Conservation (phyloP, 495 filamentous ascomycete species). For the Tetracladium marchalianum region DNA sequence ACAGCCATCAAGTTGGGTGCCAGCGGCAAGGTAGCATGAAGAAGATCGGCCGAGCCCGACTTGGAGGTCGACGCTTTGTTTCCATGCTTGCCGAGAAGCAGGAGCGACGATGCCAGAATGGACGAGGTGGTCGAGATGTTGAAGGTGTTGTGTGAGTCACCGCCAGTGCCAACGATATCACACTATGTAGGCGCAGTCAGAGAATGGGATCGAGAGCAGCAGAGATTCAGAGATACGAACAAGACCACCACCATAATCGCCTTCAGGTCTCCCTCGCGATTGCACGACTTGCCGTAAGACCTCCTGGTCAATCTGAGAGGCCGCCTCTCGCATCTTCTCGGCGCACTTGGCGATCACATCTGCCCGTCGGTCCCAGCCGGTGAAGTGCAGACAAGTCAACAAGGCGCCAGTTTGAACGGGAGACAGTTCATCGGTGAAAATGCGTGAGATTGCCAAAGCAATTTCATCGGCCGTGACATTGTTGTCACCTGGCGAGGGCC, state of each 20-base stretch:
- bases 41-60: conserved; percentile 89
- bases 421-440: conserved; percentile 78
- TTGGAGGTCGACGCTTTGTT: conserved; percentile 93
- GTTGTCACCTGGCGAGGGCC: conserved; percentile 45
- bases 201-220: neutral
- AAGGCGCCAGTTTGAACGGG: conserved; percentile 76
- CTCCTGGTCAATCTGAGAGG: conserved; percentile 51
- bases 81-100: conserved; percentile 87
- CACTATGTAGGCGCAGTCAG: conserved; percentile 37
- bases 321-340: conserved; percentile 57
- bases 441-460: conserved; percentile 73
- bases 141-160: conserved; percentile 93
- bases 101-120: conserved; percentile 74
- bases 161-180: conserved; percentile 97
- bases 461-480: conserved; percentile 69
- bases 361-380: conserved; percentile 62
- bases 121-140: conserved; percentile 94
- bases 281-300: conserved; percentile 49
- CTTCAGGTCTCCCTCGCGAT: conserved; percentile 46
- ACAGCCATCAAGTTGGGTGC: conserved; percentile 66
- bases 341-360: conserved; percentile 75
- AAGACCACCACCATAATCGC: conserved; percentile 60
- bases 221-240: conserved; percentile 29
- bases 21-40: conserved; percentile 56
- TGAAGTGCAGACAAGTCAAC: conserved; percentile 82